Percentiles rank a stretch among this genome's conserved stretches.
Evolutionary conservation across 257 asterid genomes (phyloP).

Genomic region (Solanum ossicruentum): DNA sequence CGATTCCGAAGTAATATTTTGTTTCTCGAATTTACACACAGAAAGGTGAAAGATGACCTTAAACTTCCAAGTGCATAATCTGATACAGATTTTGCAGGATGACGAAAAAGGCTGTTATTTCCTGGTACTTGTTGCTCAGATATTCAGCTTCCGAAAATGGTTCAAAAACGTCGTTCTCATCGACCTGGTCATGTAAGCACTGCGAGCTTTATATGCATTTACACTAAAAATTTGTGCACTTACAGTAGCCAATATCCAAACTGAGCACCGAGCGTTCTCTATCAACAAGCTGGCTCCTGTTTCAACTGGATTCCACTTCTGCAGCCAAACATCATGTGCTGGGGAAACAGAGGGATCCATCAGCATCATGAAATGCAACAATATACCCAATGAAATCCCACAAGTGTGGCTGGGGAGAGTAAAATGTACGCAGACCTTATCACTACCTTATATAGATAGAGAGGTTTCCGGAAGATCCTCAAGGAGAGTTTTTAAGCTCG

Average conservation of each 20-base stretch:
- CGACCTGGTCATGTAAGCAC: conserved; percentile 6
- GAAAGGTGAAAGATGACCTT: conserved; percentile 8
- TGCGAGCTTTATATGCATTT: conserved; percentile 25
- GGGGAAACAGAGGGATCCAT: neutral
- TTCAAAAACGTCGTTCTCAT: neutral
- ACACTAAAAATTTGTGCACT: conserved; percentile 21
- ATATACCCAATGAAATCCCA: no score
- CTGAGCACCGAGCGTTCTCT: conserved; percentile 8
- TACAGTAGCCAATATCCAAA: conserved; percentile 19
- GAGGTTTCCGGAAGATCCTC: no score
- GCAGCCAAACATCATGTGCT: conserved; percentile 50
- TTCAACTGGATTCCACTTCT: conserved; percentile 39
- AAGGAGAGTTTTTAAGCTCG: no score
- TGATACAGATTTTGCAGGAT: neutral
- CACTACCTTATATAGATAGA: no score
- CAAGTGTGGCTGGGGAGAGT: no score
- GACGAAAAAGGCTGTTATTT: conserved; percentile 7
- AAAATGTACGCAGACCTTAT: no score
- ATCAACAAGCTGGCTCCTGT: conserved; percentile 72
- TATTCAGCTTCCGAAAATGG: conserved; percentile 22
- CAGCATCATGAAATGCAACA: neutral
- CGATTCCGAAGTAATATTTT: neutral
- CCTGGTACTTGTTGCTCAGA: conserved; percentile 10
- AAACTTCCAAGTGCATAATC: conserved; percentile 5
- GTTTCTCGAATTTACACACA: conserved; percentile 13